A percentile compares a stretch with the other conserved stretches of the same genome.
These are phyloP conservation scores for Erodium trifolium DNA, from an alignment of 441 rosid species.

Conservation along the genomic window DNA sequence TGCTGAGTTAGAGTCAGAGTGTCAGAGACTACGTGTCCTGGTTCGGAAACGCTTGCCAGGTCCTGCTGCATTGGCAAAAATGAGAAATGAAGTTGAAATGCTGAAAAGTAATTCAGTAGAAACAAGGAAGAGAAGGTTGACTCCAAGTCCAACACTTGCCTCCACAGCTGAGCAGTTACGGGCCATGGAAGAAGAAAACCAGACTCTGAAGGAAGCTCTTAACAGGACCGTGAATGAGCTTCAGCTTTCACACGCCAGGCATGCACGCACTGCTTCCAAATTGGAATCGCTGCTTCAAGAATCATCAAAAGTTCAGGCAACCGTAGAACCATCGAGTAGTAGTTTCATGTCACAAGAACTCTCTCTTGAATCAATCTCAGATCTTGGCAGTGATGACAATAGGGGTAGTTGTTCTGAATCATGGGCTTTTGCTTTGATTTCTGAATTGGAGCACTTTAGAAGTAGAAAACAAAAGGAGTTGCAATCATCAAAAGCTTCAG, in stretches of 20 bases:
- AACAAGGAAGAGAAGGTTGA: conserved; percentile 40
- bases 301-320: conserved; percentile 13
- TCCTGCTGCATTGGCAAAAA: conserved; percentile 64
- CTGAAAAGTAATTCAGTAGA: conserved; percentile 42
- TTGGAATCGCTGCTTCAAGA: conserved; percentile 33
- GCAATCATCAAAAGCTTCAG: conserved; percentile 35
- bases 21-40: conserved; percentile 69
- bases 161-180: conserved; percentile 34
- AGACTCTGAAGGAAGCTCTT: conserved; percentile 50
- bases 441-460: conserved; percentile 65
- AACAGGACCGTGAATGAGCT: conserved; percentile 56
- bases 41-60: conserved; percentile 76
- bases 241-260: conserved; percentile 53
- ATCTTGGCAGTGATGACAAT: conserved; percentile 43
- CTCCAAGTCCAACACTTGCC: conserved; percentile 21
- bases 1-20: conserved; percentile 77
- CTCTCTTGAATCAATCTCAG: conserved; percentile 44
- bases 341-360: conserved; percentile 34
- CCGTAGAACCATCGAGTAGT: conserved; percentile 34
- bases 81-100: conserved; percentile 66
- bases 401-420: conserved; percentile 57
- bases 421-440: conserved; percentile 63
- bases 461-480: conserved; percentile 36
- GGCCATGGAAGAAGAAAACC: conserved; percentile 74
- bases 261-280: conserved; percentile 49